Conservation (phyloP, 805 yeast species). For the Dipodascopsis uninucleata region DNA sequence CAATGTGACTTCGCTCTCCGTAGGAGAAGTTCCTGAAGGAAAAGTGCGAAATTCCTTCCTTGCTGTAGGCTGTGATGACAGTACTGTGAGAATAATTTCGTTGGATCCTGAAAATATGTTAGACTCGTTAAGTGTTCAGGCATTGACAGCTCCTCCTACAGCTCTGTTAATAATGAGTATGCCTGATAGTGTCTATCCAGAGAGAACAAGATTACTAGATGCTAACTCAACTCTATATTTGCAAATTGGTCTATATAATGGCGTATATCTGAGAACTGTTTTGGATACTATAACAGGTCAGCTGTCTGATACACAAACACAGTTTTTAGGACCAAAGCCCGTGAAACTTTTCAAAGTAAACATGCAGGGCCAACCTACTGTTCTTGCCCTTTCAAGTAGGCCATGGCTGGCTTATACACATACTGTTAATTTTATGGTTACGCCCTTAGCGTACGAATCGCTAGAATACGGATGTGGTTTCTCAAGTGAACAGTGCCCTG, state of each 20-base stretch:
- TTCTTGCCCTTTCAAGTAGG: conserved; percentile 51
- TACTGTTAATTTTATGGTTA: conserved; percentile 39
- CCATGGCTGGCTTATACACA: conserved; percentile 53
- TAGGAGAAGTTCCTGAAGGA: conserved; percentile 50
- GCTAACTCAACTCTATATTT: conserved; percentile 38
- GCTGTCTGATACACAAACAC: conserved; percentile 58
- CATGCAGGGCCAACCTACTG: conserved; percentile 36
- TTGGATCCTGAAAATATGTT: conserved; percentile 57
- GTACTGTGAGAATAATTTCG: conserved; percentile 64
- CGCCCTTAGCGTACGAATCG: conserved; percentile 46
- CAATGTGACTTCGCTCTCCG: conserved; percentile 44
- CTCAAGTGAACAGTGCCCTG: conserved; percentile 56
- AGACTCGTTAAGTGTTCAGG: conserved; percentile 61
- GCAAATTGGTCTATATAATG: conserved; percentile 81
- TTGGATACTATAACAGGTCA: conserved; percentile 61
- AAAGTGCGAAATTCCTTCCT: conserved; percentile 52
- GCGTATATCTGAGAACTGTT: conserved; percentile 65
- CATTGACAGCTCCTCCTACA: conserved; percentile 52
- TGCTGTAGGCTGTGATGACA: conserved; percentile 70
- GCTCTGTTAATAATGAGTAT: conserved; percentile 39
- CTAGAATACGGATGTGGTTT: conserved; percentile 50
- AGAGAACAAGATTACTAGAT: conserved; percentile 19
- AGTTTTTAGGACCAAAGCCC: conserved; percentile 69
- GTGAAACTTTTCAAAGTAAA: conserved; percentile 47
- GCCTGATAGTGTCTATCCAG: conserved; percentile 27